A percentile compares a stretch with the other conserved stretches of the same genome.
phyloP scores from a whole-genome alignment of 73 alveolate species.

The Effrenium voratum region DNA sequence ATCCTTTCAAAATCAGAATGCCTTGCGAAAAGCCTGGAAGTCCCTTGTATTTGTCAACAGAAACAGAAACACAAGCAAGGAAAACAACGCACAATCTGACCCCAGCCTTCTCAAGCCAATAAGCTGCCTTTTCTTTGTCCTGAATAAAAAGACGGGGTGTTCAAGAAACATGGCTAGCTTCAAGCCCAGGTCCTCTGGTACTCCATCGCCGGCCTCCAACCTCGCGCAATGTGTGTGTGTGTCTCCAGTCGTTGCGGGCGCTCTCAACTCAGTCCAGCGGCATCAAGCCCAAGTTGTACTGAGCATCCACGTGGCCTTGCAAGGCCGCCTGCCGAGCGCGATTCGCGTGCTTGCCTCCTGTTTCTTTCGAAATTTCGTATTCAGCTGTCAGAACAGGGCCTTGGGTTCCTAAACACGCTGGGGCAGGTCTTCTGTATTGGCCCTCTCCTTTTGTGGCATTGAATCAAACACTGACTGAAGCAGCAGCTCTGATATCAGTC shows the following conservation, averaged over 20 bases:
- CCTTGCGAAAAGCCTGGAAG: too few relatives aligned
- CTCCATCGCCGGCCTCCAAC: constrained; percentile 85
- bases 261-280: not conserved
- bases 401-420: not conserved
- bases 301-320: constrained; percentile 90
- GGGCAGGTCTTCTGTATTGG: too few relatives aligned
- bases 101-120: constrained; percentile 80
- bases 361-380: not conserved
- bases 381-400: not conserved
- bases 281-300: constrained; percentile 93
- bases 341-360: too few relatives aligned
- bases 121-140: constrained; percentile 91
- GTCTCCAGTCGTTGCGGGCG: not conserved
- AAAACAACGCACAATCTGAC: not conserved
- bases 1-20: too few relatives aligned
- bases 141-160: not conserved
- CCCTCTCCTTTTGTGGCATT: not conserved
- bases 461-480: not conserved
- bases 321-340: constrained; percentile 49
- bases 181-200: constrained; percentile 39
- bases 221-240: not conserved
- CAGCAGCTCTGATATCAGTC: too few relatives aligned
- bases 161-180: not conserved
- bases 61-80: not conserved
- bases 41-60: not conserved